phyloP scores from a whole-genome alignment of 2,329 filamentous ascomycete species.

The Lasiodiplodia sp. region DNA sequence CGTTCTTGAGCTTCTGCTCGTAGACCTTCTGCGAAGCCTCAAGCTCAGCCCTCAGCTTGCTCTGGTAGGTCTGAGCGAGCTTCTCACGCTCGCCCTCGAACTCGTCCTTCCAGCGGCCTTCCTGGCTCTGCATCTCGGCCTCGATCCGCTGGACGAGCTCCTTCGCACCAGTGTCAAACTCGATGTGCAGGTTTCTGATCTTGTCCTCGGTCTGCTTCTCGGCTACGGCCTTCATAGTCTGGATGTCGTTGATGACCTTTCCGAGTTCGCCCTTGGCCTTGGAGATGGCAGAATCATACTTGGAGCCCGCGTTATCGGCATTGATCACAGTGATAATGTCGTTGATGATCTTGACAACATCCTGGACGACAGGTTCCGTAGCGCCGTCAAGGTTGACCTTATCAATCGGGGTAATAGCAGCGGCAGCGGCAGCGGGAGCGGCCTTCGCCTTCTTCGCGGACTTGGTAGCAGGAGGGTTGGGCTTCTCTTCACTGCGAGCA shows the following conservation, averaged over 20 bases:
- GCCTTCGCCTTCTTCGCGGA: slow-evolving; percentile 32
- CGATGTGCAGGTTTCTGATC: slow-evolving; percentile 72
- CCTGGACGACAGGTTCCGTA: slow-evolving; percentile 86
- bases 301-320: slow-evolving; percentile 78
- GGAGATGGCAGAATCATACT: slow-evolving; percentile 78
- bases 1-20: slow-evolving; percentile 83
- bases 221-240: slow-evolving; percentile 72
- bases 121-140: slow-evolving; percentile 79
- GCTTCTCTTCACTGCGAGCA: slow-evolving; percentile 42
- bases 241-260: slow-evolving; percentile 81
- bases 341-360: slow-evolving; percentile 94
- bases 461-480: slow-evolving; percentile 32
- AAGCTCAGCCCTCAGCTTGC: slow-evolving; percentile 79
- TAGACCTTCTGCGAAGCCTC: slow-evolving; percentile 80
- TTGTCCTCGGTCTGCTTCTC: slow-evolving; percentile 76
- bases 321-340: slow-evolving; percentile 94
- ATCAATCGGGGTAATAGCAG: slow-evolving; percentile 69
- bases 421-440: slow-evolving; percentile 37
- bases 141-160: slow-evolving; percentile 91
- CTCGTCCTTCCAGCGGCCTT: slow-evolving; percentile 83
- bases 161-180: slow-evolving; percentile 86
- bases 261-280: slow-evolving; percentile 86
- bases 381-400: slow-evolving; percentile 77
- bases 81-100: slow-evolving; percentile 87
- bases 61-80: slow-evolving; percentile 78